Percentiles rank a stretch among this genome's conserved stretches.
These are phyloP conservation scores for Discostella pseudostelligera DNA, from an alignment of 108 stramenopile species.

Conservation along the genomic window DNA sequence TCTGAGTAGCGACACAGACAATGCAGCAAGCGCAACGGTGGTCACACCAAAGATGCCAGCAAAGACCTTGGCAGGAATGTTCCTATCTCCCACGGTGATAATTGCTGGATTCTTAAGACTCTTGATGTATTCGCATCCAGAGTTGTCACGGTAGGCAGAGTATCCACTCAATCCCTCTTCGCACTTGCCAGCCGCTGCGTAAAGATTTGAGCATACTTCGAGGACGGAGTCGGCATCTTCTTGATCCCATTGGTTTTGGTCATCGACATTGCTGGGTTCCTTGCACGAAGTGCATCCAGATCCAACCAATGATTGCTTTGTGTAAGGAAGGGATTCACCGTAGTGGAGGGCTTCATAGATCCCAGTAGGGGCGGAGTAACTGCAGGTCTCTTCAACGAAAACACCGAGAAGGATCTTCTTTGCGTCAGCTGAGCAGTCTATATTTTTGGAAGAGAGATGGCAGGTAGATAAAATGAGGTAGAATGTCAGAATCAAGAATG, in stretches of 20 bases:
- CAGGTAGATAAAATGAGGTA: not conserved
- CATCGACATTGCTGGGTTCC: slow-evolving; percentile 43
- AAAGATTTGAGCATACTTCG: slow-evolving; percentile 69
- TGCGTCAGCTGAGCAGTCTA: slow-evolving; percentile 61
- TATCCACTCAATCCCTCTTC: slow-evolving; percentile 60
- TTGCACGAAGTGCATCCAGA: slow-evolving; percentile 71
- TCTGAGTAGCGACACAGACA: slow-evolving; percentile 22
- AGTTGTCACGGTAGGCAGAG: slow-evolving; percentile 48
- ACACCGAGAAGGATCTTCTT: slow-evolving; percentile 65
- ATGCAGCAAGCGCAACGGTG: slow-evolving; percentile 30
- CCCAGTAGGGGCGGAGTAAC: slow-evolving; percentile 42
- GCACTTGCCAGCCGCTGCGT: slow-evolving; percentile 80
- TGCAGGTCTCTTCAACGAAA: slow-evolving; percentile 73
- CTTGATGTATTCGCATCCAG: slow-evolving; percentile 53
- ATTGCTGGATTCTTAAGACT: slow-evolving; percentile 16
- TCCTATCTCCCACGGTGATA: not conserved
- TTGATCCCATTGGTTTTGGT: slow-evolving; percentile 40
- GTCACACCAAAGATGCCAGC: slow-evolving; percentile 38
- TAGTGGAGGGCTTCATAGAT: slow-evolving; percentile 60
- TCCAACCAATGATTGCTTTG: slow-evolving; percentile 31
- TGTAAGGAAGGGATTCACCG: slow-evolving; percentile 49
- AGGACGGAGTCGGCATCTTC: slow-evolving; percentile 42
- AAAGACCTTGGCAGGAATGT: slow-evolving; percentile 28
- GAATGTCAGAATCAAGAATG: not conserved
- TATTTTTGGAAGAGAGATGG: not conserved